phyloP scores from a whole-genome alignment of 2,329 filamentous ascomycete species.

The Trichophyton mentagrophytes region DNA sequence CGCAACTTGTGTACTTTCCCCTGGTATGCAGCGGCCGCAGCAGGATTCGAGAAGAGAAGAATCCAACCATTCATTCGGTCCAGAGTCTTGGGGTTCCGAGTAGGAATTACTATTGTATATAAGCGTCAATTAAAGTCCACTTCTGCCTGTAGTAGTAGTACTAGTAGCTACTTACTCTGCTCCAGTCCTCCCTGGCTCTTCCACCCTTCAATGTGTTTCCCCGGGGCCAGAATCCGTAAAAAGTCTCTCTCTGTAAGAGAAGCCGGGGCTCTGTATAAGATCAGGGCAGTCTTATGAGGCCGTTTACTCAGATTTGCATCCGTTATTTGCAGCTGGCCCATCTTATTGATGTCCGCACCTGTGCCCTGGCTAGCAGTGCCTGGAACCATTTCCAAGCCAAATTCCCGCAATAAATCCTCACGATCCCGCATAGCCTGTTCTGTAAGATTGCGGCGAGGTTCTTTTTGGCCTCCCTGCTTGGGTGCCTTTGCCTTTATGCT shows the following conservation, averaged over 20 bases:
- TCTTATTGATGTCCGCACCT: slow-evolving; percentile 10
- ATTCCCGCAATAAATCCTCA: slow-evolving; percentile 9
- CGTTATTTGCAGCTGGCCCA: slow-evolving; percentile 12
- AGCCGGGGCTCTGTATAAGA: slow-evolving; percentile 11
- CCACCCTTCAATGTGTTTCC: slow-evolving; percentile 12
- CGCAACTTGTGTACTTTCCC: slow-evolving; percentile 10
- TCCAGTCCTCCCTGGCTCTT: slow-evolving; percentile 12
- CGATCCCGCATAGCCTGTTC: background rate
- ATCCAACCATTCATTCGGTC: slow-evolving; percentile 14
- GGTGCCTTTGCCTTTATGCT: background rate
- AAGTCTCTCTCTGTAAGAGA: slow-evolving; percentile 16
- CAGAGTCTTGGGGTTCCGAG: slow-evolving; percentile 13
- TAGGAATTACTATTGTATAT: slow-evolving; percentile 14
- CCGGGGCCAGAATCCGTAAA: slow-evolving; percentile 8
- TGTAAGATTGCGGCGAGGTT: background rate
- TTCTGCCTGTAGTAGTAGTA: background rate
- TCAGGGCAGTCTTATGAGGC: slow-evolving; percentile 14
- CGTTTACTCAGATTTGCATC: slow-evolving; percentile 8
- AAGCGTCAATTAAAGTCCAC: background rate
- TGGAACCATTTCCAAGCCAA: slow-evolving; percentile 14
- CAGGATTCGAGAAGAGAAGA: slow-evolving; percentile 14
- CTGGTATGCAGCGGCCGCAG: slow-evolving; percentile 15
- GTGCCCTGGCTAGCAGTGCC: slow-evolving; percentile 7
- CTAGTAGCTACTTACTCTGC: slow-evolving; percentile 9
- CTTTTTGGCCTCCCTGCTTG: background rate